Conservation (phyloP, 805 yeast species). For the Yarrowia bubula region DNA sequence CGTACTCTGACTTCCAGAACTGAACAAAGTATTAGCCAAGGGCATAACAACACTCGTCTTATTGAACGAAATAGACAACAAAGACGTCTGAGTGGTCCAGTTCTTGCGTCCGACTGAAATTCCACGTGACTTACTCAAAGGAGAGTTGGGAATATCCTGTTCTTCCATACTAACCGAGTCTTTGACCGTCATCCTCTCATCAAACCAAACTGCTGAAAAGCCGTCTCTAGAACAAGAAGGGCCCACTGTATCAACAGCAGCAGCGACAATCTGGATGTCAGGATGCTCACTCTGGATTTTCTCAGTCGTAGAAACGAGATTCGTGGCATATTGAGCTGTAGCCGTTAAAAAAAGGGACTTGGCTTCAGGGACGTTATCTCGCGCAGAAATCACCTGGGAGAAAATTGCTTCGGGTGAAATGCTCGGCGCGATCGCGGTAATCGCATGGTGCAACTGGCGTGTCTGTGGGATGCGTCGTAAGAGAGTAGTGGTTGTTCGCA, state of each 20-base stretch:
- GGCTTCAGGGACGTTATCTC: not conserved
- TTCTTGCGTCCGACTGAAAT: constrained; percentile 29
- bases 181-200: constrained; percentile 29
- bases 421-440: not conserved
- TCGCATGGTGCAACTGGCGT: constrained; percentile 10
- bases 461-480: not conserved
- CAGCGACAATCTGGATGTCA: constrained; percentile 34
- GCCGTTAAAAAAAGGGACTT: constrained; percentile 37
- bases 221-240: constrained; percentile 39
- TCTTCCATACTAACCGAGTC: constrained; percentile 31
- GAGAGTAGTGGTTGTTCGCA: not conserved
- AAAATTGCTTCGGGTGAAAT: not conserved
- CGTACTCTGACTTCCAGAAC: constrained; percentile 33
- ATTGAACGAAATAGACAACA: constrained; percentile 29
- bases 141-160: constrained; percentile 4
- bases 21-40: constrained; percentile 40
- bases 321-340: constrained; percentile 40
- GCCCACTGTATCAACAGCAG: constrained; percentile 39
- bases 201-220: constrained; percentile 33
- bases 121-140: constrained; percentile 22
- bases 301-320: constrained; percentile 30
- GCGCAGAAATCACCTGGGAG: not conserved
- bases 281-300: constrained; percentile 30
- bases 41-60: constrained; percentile 34
- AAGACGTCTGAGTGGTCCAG: constrained; percentile 29